These are phyloP conservation scores for Phlebopus sp. DNA, from an alignment of 1,284 basidiomycete genomes.

Conservation along the genomic window DNA sequence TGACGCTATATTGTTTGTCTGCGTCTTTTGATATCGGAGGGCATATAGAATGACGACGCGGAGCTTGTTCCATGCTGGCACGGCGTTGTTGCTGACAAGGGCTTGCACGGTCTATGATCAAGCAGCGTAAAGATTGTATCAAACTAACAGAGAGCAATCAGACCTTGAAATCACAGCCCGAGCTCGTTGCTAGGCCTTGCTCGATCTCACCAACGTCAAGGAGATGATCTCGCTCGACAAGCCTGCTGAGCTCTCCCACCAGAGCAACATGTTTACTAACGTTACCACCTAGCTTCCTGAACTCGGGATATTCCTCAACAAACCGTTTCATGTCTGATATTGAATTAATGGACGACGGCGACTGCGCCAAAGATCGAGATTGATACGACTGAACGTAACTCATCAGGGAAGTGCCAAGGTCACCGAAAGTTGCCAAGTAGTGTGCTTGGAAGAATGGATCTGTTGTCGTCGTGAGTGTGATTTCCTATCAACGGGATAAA, in stretches of 20 bases:
- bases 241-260: slow-evolving; percentile 90
- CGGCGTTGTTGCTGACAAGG: slow-evolving; percentile 64
- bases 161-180: slow-evolving; percentile 87
- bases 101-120: slow-evolving; percentile 69
- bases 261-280: slow-evolving; percentile 98
- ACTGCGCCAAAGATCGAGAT: slow-evolving; percentile 75
- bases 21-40: slow-evolving; percentile 92
- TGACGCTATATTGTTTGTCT: slow-evolving; percentile 78
- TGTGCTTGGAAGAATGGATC: slow-evolving; percentile 95
- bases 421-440: slow-evolving; percentile 93
- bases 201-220: slow-evolving; percentile 94
- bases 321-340: slow-evolving; percentile 98
- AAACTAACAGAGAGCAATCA: slow-evolving; percentile 14
- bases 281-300: slow-evolving; percentile 93
- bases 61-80: slow-evolving; percentile 82
- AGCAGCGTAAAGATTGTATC: slow-evolving; percentile 2
- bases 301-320: slow-evolving; percentile 98
- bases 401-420: slow-evolving; percentile 91
- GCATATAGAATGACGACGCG: slow-evolving; percentile 94
- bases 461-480: slow-evolving; percentile 88
- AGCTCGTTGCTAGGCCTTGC: slow-evolving; percentile 91
- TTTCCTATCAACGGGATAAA: slow-evolving; percentile 58
- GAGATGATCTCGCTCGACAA: slow-evolving; percentile 84
- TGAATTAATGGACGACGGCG: slow-evolving; percentile 86
- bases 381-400: slow-evolving; percentile 95